Evolutionary conservation across 2,329 filamentous ascomycete genomes (phyloP), one percentile per base, ranked within the genome.

Genomic region (Cordyceps militaris): DNA sequence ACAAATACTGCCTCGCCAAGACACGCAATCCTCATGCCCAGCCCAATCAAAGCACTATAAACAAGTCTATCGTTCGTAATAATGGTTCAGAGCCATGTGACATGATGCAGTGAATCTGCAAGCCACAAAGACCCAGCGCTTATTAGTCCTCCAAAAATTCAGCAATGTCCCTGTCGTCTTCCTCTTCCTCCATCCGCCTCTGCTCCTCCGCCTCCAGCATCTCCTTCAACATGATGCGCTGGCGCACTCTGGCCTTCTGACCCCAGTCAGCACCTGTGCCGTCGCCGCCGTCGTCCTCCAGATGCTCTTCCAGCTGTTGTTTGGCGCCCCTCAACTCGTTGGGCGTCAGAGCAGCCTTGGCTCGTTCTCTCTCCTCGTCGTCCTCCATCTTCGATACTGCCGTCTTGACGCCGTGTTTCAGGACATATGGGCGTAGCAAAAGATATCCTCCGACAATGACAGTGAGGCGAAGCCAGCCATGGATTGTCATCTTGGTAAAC

Each of bases 131-230:
- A 4, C n/a, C 8, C 16, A 5, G 11, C n/a, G 14, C 23, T 42
- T 72, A 79, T 40, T 72, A 79, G 66, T 84, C 79, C 64, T 82
- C 78, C 69, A 91, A 70, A 65, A 87, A 83, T 71, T 91, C 85
- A 67, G 84, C 81, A 64, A 92, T 87, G 69, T 91, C 87, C 73
- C 88, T 87, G 69, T 90, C 86, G 60, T 87, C 83, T 63, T 88
- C 79, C 59, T 86, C 82, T 64, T 86, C 84, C 51, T 74, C 69
- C 65, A 83, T 78, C 63, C 79, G 75, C 64, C 82, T 71, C 66
- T 73, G 71, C 73, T 82, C 76, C 72, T 88, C 86, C 63, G 78
- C 80, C 65, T 85, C 84, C 61, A 89, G 70, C 66, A 87, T 68
- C 66, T 84, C 80, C 76, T 84, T 84, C 60, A 88, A 74, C 70